Base-by-base conservation (phyloP, 805 yeast genomes). In the Danielia reshetovae region DNA sequence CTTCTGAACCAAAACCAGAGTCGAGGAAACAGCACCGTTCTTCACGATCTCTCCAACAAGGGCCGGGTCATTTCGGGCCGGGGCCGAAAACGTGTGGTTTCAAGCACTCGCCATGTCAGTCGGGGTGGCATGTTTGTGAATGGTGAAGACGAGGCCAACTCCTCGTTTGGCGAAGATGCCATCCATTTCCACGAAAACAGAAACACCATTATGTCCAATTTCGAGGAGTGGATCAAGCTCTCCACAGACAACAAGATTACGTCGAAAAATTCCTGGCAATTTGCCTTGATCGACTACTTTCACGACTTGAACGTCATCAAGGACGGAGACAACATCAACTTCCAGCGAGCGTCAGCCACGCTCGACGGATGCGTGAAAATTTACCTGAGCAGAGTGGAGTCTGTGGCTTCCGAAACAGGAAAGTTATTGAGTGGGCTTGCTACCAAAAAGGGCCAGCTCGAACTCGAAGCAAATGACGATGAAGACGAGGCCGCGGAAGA, bases 301-400 rank as follows among this genome's bases (percentile, higher is more conserved):
- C 84, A 88, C 51, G 95, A 86, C 51, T 68, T 87, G 59, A 74
- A 84, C 18, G 73, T 86, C 18, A 68, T 85, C 29, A 73, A 76
- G 46, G 94, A 82, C 34, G 82, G 87, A 4, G 87, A 82, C 36
- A 63, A 59, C 26, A 85, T 89, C 49, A 87, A 88, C 56, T 89
- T 90, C 57, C 96, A 86, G 55, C 77, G 81, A 46, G 97, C 97
- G 0, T 79, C 93, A 0, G 87, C 94, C 3, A 86, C 97, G 1
- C 65, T 90, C 15, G 97, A 89, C 51, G 97, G 97, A 0, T 89
- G 97, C 66, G 90, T 89, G 22, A 88, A 88, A 62, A 86, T 90
- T 34, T 90, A 90, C 55, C 77, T 89, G 9, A 84, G 94, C 11
- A 74, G 97, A 49, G 88, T 90, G 15, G 97, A 89, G 51, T 83